Conservation (phyloP, 441 rosid genomes). For the Erysimum pusillum region DNA sequence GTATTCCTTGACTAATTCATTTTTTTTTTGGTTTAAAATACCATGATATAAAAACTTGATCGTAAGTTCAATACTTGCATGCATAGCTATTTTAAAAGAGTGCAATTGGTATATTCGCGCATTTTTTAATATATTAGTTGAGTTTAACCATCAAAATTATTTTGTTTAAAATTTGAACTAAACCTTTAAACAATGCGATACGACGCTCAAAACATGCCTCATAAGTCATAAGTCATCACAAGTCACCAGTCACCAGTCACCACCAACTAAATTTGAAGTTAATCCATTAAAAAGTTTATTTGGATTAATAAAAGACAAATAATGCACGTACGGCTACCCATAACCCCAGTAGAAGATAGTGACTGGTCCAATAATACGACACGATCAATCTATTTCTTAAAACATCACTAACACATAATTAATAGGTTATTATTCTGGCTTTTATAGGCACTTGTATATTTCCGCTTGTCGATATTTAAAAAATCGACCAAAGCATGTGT, state of each 20-base stretch:
- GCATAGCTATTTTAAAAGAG: background rate
- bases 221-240: slow-evolving; percentile 15
- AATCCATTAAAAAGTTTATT: background rate
- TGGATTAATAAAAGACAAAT: slow-evolving; percentile 23
- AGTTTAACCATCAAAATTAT: background rate
- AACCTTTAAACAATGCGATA: background rate
- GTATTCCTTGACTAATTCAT: background rate
- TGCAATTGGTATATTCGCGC: background rate
- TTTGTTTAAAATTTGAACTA: background rate
- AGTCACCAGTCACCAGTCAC: slow-evolving; percentile 4
- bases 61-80: background rate
- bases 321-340: slow-evolving; percentile 50
- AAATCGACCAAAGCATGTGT: slow-evolving; percentile 37
- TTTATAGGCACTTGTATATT: slow-evolving; percentile 26
- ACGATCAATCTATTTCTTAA: slow-evolving; percentile 36
- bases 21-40: background rate
- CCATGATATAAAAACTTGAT: background rate
- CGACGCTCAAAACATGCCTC: slow-evolving; percentile 21
- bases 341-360: slow-evolving; percentile 46
- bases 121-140: background rate
- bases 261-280: slow-evolving; percentile 25
- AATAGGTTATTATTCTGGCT: slow-evolving; percentile 2
- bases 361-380: slow-evolving; percentile 42
- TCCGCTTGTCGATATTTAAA: slow-evolving; percentile 32
- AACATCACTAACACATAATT: slow-evolving; percentile 35